A percentile compares a stretch with the other conserved stretches of the same genome.
Evolutionary conservation across 1,284 basidiomycete species (phyloP).

Genomic region (Trichosporon faecale): DNA sequence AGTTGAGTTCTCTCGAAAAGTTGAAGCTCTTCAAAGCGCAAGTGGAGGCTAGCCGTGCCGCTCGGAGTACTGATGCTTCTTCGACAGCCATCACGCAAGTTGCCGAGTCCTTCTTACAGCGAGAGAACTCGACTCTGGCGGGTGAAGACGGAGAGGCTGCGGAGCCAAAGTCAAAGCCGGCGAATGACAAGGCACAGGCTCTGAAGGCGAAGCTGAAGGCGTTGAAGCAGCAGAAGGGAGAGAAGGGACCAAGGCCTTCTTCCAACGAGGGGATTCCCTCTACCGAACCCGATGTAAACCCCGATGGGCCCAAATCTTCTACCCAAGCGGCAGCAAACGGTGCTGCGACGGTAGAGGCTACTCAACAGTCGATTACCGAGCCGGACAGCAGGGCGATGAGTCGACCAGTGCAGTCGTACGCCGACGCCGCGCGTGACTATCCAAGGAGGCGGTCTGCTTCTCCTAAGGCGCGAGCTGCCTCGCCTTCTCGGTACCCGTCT

Average conservation of each 20-base stretch:
- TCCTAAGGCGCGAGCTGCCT: neutral
- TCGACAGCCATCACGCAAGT: neutral
- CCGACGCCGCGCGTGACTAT: neutral
- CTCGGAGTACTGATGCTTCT: neutral
- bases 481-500: neutral
- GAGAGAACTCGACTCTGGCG: neutral
- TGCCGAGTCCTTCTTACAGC: slow-evolving; percentile 21
- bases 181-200: neutral
- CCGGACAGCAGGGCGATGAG: neutral
- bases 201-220: slow-evolving; percentile 18
- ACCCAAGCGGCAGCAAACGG: neutral
- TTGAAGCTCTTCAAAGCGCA: slow-evolving; percentile 25
- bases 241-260: neutral
- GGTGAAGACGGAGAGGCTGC: slow-evolving; percentile 13
- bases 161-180: neutral
- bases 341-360: neutral
- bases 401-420: neutral
- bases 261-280: neutral
- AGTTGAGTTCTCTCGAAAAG: slow-evolving; percentile 24
- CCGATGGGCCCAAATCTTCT: no score
- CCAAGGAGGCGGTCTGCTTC: neutral
- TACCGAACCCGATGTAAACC: neutral
- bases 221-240: slow-evolving; percentile 3
- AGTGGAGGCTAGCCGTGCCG: slow-evolving; percentile 20
- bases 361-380: neutral